These are phyloP conservation scores for Geranium incanum DNA, from an alignment of 441 rosid species.

Conservation along the genomic window DNA sequence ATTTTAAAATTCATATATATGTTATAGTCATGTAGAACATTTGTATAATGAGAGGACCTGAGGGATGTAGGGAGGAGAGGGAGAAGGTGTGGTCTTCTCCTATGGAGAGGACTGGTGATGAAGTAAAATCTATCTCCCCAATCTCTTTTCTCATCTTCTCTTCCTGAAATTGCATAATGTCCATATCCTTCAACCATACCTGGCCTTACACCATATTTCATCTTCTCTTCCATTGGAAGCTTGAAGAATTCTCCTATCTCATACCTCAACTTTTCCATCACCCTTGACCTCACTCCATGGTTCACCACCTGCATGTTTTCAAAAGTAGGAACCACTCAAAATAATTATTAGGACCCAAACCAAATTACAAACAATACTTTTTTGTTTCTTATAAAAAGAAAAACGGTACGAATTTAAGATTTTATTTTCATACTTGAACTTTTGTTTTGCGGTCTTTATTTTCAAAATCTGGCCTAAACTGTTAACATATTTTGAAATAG, in stretches of 20 bases:
- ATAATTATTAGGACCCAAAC: too few species aligned
- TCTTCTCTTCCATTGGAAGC: constrained; percentile 44
- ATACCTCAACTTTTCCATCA: constrained; percentile 28
- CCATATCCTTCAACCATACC: constrained; percentile 49
- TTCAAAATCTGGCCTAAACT: too few species aligned
- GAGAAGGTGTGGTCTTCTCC: constrained; percentile 37
- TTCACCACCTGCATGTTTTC: constrained; percentile 35
- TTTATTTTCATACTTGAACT: too few species aligned
- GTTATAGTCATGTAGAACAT: too few species aligned
- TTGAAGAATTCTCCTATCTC: constrained; percentile 35
- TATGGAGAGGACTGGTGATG: constrained; percentile 35
- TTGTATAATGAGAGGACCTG: constrained; percentile 30
- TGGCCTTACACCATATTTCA: constrained; percentile 31
- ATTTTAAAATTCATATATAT: too few species aligned
- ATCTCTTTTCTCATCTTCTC: constrained; percentile 23
- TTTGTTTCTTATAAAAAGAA: too few species aligned
- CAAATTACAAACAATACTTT: not conserved
- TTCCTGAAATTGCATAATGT: not conserved
- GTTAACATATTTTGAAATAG: too few species aligned
- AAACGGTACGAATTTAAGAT: too few species aligned
- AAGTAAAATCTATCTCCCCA: constrained; percentile 47
- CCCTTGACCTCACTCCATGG: constrained; percentile 34
- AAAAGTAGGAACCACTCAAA: not conserved
- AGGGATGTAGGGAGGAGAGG: constrained; percentile 42
- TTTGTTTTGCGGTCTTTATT: too few species aligned